Evolutionary conservation across 371 early-diverging fungal genomes (phyloP).

Genomic region (Rhizopus arrhizus): DNA sequence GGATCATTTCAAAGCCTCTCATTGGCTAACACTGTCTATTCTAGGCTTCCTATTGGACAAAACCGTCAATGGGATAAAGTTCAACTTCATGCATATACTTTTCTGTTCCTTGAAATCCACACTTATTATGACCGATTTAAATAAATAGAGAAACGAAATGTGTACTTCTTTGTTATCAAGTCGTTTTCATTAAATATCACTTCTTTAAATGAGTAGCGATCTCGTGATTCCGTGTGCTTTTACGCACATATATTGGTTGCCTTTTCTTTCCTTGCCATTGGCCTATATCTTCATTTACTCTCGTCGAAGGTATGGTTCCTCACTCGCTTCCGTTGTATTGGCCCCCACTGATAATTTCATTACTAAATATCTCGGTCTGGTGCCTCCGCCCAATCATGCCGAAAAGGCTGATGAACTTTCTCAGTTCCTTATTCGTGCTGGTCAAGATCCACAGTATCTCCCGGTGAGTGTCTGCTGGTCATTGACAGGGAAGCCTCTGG

Average conservation of each 20-base stretch:
- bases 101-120: too few relatives aligned
- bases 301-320: conserved; percentile 30
- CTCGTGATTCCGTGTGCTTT: too few relatives aligned
- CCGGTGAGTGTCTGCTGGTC: conserved; percentile 54
- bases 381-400: conserved; percentile 41
- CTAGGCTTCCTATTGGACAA: conserved; percentile 22
- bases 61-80: conserved; percentile 27
- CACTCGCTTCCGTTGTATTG: conserved; percentile 33
- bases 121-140: too few relatives aligned
- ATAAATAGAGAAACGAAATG: too few relatives aligned
- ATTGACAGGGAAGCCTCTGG: conserved; percentile 40
- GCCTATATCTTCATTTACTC: conserved; percentile 19
- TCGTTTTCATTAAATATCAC: too few relatives aligned
- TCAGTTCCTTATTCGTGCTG: conserved; percentile 38
- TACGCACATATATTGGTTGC: neutral
- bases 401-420: conserved; percentile 38
- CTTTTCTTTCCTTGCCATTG: neutral
- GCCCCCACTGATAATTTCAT: conserved; percentile 34
- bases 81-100: neutral
- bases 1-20: neutral
- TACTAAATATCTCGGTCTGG: conserved; percentile 40
- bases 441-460: conserved; percentile 30
- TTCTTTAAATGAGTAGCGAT: too few relatives aligned
- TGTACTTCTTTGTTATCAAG: too few relatives aligned
- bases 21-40: neutral